These are phyloP conservation scores for Candida xiaguanensis DNA, from an alignment of 805 yeast species.

Conservation along the genomic window DNA sequence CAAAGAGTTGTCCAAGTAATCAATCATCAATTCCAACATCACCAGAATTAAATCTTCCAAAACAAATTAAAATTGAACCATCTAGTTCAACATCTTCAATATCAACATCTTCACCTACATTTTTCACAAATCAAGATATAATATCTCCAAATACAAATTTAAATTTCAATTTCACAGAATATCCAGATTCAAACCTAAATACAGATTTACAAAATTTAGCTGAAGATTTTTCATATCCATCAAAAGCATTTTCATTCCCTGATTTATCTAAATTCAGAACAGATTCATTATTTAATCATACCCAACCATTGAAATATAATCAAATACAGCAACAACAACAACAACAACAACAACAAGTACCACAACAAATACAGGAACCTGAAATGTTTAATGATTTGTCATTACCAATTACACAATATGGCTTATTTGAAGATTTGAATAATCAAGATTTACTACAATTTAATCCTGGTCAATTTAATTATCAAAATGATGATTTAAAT, in stretches of 20 bases:
- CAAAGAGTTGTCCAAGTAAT: not conserved
- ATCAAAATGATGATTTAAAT: conserved; percentile 2
- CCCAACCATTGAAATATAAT: conserved; percentile 4
- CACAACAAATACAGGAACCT: not conserved
- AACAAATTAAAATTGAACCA: not conserved
- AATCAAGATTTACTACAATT: no score
- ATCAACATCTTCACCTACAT: not conserved
- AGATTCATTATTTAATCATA: conserved; percentile 6
- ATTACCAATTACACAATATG: not conserved
- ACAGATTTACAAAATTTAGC: conserved; percentile 1
- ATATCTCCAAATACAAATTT: not conserved
- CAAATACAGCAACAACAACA: not conserved
- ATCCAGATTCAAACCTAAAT: not conserved
- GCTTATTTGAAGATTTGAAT: conserved; percentile 5
- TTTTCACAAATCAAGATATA: not conserved
- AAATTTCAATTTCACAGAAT: not conserved
- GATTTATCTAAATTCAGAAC: conserved; percentile 7
- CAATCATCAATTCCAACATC: conserved; percentile 6
- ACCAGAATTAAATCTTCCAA: conserved; percentile 2
- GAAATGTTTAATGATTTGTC: not conserved
- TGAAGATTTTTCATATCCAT: not conserved
- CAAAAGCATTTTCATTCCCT: conserved; percentile 8
- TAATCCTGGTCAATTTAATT: no score
- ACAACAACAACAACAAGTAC: not conserved
- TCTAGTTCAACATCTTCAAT: not conserved